Evolutionary conservation across 2,329 filamentous ascomycete species (phyloP), one percentile per base, ranked within the genome.

Genomic region (Pestalotiopsis fici): DNA sequence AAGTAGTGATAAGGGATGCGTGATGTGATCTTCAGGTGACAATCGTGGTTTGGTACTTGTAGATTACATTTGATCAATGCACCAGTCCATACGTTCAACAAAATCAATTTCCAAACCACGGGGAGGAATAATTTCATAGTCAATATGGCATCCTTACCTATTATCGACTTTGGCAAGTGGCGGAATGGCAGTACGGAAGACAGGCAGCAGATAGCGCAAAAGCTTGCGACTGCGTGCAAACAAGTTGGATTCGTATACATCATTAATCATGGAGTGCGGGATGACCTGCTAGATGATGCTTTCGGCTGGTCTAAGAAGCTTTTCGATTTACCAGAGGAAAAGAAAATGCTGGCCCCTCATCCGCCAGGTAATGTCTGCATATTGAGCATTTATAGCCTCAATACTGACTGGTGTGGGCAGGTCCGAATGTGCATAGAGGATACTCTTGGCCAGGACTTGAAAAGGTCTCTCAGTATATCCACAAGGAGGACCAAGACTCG

Each of bases 401-500:
- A n/a, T 50, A 11, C 43, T 50, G 18, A 50, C 5, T 18, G 39
- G 2, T n/a, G 9, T 18, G n/a, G 6, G 18, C 43, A 50, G 85
- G 84, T 7, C 82, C 81, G 67, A 78, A 76, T 13, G 79, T 86
- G 2, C 84, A 88, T 72, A 80, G 86, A 62, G 86, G 86, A 18
- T 88, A 88, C 71, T 87, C 84, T 1, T 85, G 83, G 80, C 84
- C 84, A 0, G 85, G 85, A 0, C 71, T 85, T 59, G 86, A 88
- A 74, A 87, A 87, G 70, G 84, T 86, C 4, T 83, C 83, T 12
- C 83, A 84, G 69, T 79, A 79, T 6, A 80, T 83, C 15, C 74
- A 73, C 25, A 77, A 75, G 50, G 80, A 80, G 3, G 75, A 80
- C 5, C 79, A 84, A 37, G 77, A 82, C 23, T 77, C 81, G 27